These are phyloP conservation scores for Aquilaria malaccensis DNA, from an alignment of 345 rosid species.

Conservation along the genomic window DNA sequence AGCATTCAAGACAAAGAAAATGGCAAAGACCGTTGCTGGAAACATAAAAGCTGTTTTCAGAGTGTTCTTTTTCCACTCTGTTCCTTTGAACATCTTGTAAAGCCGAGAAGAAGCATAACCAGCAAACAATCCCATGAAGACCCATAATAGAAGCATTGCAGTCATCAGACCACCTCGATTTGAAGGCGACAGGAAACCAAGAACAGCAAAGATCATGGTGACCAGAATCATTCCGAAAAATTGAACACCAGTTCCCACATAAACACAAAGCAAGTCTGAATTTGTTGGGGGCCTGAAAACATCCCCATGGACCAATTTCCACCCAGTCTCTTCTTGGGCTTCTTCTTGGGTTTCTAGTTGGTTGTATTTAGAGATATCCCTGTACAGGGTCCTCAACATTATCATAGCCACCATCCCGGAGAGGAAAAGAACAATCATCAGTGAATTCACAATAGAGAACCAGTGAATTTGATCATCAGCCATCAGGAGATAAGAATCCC, in stretches of 20 bases:
- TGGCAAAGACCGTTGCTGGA: constrained; percentile 53
- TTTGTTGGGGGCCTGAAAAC: constrained; percentile 79
- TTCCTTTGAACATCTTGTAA: constrained; percentile 74
- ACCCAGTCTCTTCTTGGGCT: constrained; percentile 88
- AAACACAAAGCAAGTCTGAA: constrained; percentile 73
- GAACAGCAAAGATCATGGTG: constrained; percentile 84
- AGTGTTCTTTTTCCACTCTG: constrained; percentile 81
- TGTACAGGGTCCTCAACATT: constrained; percentile 84
- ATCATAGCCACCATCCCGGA: constrained; percentile 99
- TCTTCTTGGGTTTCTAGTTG: constrained; percentile 94
- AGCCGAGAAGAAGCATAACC: constrained; percentile 79
- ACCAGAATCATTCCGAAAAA: constrained; percentile 81
- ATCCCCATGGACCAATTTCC: constrained; percentile 95
- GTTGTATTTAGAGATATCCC: constrained; percentile 91
- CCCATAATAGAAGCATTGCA: constrained; percentile 86
- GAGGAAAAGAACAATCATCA: constrained; percentile 94
- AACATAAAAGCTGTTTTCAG: constrained; percentile 71
- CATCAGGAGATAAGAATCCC: constrained; percentile 95
- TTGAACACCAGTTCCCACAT: constrained; percentile 90
- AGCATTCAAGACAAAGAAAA: constrained; percentile 77
- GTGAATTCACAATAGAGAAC: constrained; percentile 87
- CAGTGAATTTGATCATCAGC: constrained; percentile 95
- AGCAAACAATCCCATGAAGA: constrained; percentile 86
- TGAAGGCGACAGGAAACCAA: constrained; percentile 90
- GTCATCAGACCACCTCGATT: constrained; percentile 91